Base-by-base conservation (phyloP, 495 filamentous ascomycete genomes). In the Apodospora peruviana region DNA sequence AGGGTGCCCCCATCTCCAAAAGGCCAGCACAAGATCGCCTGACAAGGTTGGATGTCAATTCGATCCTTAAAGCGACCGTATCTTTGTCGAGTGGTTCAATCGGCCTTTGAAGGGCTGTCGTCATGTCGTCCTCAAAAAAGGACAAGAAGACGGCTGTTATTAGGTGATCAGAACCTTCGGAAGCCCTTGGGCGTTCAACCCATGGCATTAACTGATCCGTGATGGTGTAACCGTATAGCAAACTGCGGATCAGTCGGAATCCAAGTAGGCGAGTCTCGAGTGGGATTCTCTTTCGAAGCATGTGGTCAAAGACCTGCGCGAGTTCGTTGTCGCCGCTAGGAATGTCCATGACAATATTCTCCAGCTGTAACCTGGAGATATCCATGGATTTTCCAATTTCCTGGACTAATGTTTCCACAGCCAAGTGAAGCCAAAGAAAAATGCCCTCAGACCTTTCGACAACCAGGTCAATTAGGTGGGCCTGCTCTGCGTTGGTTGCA, bases 401-500 rank as follows among this genome's bases (percentile, higher is more conserved):
- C 18, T 40, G 37, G 9, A 20, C 9, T 17, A 40, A 16, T 2
- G 37, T 40, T 17, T 40, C 37, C 14, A 40, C 37, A 1, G 37
- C 44, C 34, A 47, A 17, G 17, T 47, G 16, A 17, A 47, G 29
- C 44, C 44, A 38, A 14, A 38, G 44, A 38, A 47, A 47, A 14
- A 47, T 27, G 18, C 44, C 44, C 34, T 47, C 44, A 16, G 44
- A 25, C 21, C 25, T 38, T 25, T 25, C 27, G 16, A 47, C 32
- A 37, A 47, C 22, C 27, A 35, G 17, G 11, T 50, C 27, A 14
- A 42, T n/a, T 14, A 36, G 17, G 29, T 52, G 34, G 32, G 58
- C 48, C 12, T 51, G 40, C 29, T 51, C 38, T 22, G 62, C 44
- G 27, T 67, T 48, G 0, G 11, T 25, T 27, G 43, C 37, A 18